Base-by-base conservation (phyloP, 1,139 yeast genomes). In the Yamadazyma triangularis region DNA sequence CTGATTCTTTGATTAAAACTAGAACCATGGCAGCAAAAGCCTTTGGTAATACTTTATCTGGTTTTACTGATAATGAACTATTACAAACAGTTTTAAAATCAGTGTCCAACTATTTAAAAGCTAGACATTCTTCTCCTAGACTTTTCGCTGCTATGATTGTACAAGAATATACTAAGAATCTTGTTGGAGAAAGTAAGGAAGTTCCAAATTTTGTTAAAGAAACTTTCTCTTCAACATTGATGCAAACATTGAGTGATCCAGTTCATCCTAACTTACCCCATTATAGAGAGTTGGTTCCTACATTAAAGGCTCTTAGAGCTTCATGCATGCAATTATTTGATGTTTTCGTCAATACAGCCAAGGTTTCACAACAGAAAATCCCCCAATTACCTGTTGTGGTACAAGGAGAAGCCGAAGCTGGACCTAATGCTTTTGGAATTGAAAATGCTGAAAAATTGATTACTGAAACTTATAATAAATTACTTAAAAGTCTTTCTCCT, bases 401-500 rank as follows among this genome's bases (percentile, higher is more conserved):
- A 4, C 93, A 87, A 54, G 98, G 98, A 22, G 98, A 91, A 51
- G 69, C 79, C 1, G 95, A 86, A 40, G 95, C 97, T 4, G 97
- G 96, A 1, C 89, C 95, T 1, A 89, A 82, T 44, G 97, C 97
- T 0, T 93, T 93, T 57, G 76, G 87, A 8, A 56, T 91, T 28
- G 83, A 73, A 25, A 76, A 77, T 43, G 97, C 96, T 1, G 83
- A 82, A 37, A 73, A 75, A 42, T 72, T 89, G 7, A 65, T 81
- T 20, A 64, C 65, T 30, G 87, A 80, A 30, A 74, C 79, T 4
- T 87, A 76, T 52, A 76, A 73, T 13, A 83, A 82, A 49, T 60
- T 88, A 42, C 64, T 77, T 42, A 77, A 76, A 37, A 52, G 70
- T 8, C 60, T 93, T 47, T 68, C 83, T n/a, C 77, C 95, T 3